Evolutionary conservation across 768 basidiomycete species (phyloP), one percentile per base, ranked within the genome.

Genomic region (Pulveroboletus frians): DNA sequence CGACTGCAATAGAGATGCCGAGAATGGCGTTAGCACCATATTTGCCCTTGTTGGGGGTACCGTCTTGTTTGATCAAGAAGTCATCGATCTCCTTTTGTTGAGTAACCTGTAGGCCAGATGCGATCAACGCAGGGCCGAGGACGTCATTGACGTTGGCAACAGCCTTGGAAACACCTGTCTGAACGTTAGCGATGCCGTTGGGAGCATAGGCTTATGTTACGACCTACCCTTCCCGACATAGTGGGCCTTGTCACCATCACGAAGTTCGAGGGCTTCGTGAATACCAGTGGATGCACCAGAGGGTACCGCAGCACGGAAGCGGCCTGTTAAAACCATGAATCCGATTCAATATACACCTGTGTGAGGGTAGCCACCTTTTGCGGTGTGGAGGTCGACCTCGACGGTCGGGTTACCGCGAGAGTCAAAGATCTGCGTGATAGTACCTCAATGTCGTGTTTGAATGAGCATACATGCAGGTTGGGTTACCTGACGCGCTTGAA

Each of bases 1-100:
- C 80, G 45, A 88, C 92, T 30, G 95, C 95, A 69, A 98, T 97
- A 53, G 91, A 94, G 63, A 99, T 90, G 71, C 93, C 96, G 51
- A 99, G 89, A 71, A 98, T 97, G 64, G 96, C 96, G 70, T 99
- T 99, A 45, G 96, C 96, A 62, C 96, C 96, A 65, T 97, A 85
- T 71, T 95, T 95, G 71, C 92, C 94, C 81, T 99, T 99, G 87
- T 99, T 99, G 54, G 91, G 75, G 53, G 93, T 93, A 48, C 92
- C 92, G 66, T 99, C 96, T 62, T 91, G 83, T 76, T 96, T 92
- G 83, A 97, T 95, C 69, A 99, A 79, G 76, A 98, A 86, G 71
- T 96, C 88, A 65, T 99, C 96, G 63, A 99, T 82, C 59, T 95
- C 91, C 73, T 91, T 93, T 72, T 99, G 96, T 50, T 84, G 70